Evolutionary conservation across 2,329 filamentous ascomycete genomes (phyloP).

Genomic region (Fonsecaea nubica): DNA sequence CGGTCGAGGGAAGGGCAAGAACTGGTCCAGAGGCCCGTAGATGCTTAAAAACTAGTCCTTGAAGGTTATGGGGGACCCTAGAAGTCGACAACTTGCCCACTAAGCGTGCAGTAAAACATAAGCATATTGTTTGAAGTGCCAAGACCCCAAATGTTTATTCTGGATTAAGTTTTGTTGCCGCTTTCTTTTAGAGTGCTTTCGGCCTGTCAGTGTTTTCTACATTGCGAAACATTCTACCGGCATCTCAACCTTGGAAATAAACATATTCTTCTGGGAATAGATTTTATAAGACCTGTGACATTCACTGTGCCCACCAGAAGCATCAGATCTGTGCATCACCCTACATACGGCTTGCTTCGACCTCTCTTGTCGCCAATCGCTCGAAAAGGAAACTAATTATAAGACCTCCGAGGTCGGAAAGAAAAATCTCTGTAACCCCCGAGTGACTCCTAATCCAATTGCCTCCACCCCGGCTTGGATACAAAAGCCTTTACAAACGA

Average conservation of each 20-base stretch:
- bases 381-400: conserved; percentile 20
- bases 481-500: neutral
- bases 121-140: conserved; percentile 51
- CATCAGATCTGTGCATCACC: neutral
- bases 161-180: neutral
- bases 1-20: too few relatives aligned
- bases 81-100: too few relatives aligned
- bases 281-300: neutral
- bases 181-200: neutral
- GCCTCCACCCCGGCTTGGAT: neutral
- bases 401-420: conserved; percentile 15
- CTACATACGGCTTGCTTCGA: neutral
- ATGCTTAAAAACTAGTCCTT: too few relatives aligned
- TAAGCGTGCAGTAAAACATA: too few relatives aligned
- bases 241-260: neutral
- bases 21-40: too few relatives aligned
- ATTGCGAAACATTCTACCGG: neutral
- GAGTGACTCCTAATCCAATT: neutral
- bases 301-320: neutral
- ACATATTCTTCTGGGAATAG: neutral
- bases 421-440: neutral
- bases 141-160: neutral
- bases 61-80: too few relatives aligned
- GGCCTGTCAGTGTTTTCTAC: neutral
- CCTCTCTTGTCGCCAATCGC: neutral